Percentiles rank a stretch among this genome's conserved stretches.
Conservation (phyloP, 305 asterid genomes). For the Plantago lanceolata region DNA sequence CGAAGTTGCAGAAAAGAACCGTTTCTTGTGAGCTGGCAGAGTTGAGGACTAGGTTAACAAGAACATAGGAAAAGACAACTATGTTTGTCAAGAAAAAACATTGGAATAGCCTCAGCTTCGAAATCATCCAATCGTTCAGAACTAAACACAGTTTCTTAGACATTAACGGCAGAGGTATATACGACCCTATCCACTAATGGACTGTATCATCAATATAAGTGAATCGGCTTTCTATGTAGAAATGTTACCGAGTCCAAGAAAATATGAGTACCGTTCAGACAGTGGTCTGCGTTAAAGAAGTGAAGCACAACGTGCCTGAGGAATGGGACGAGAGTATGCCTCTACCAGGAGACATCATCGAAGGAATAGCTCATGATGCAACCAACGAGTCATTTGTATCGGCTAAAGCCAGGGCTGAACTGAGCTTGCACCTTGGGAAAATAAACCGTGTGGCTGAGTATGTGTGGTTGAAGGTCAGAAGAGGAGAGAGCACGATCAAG, state of each 20-base stretch:
- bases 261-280: constrained; percentile 26
- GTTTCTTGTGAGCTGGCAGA: neutral
- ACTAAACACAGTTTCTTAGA: constrained; percentile 27
- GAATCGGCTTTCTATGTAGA: neutral
- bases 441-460: constrained; percentile 28
- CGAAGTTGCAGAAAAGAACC: neutral
- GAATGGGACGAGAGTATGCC: constrained; percentile 51
- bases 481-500: constrained; percentile 37
- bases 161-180: constrained; percentile 18
- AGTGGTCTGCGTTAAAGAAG: constrained; percentile 41
- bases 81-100: constrained; percentile 17
- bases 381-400: constrained; percentile 29
- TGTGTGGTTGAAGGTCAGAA: constrained; percentile 46
- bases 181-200: no score
- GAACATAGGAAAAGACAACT: neutral
- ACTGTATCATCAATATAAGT: constrained; percentile 2
- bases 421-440: constrained; percentile 29
- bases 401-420: constrained; percentile 37
- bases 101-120: constrained; percentile 24
- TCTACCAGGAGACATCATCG: constrained; percentile 50
- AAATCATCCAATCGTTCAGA: constrained; percentile 23
- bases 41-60: neutral
- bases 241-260: constrained; percentile 10
- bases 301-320: constrained; percentile 37
- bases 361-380: constrained; percentile 34